Conservation (phyloP, 2,329 filamentous ascomycete genomes). For the Botryotinia narcissicola region DNA sequence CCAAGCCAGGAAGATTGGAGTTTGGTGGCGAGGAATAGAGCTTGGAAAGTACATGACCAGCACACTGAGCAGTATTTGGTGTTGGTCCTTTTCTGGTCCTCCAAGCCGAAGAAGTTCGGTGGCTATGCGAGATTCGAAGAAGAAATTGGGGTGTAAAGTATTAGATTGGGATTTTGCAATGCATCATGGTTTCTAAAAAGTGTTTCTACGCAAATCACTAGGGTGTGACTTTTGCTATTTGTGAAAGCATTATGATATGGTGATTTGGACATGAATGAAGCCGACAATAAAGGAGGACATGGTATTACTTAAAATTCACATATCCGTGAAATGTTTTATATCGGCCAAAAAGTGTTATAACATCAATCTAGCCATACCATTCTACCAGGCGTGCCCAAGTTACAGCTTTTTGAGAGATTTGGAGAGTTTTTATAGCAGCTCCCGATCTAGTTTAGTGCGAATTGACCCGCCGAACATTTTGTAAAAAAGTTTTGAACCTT, state of each 20-base stretch:
- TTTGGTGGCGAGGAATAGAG: conserved; percentile 45
- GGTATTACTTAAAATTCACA: neutral
- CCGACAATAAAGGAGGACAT: neutral
- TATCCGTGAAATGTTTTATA: neutral
- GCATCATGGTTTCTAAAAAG: conserved; percentile 24
- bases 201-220: neutral
- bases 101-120: conserved; percentile 21
- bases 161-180: conserved; percentile 32
- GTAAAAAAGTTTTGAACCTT: conserved; percentile 22
- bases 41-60: conserved; percentile 21
- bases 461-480: conserved; percentile 22
- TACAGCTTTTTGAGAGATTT: neutral
- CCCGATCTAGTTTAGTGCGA: conserved; percentile 25
- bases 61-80: conserved; percentile 30
- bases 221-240: neutral
- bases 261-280: neutral
- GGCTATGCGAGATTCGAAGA: conserved; percentile 22
- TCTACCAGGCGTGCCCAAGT: neutral
- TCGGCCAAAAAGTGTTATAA: neutral
- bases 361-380: neutral
- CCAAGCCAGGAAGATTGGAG: conserved; percentile 66
- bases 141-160: conserved; percentile 33
- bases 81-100: conserved; percentile 31
- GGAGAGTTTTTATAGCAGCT: conserved; percentile 13
- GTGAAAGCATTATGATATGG: neutral